phyloP scores from a whole-genome alignment of 306 rosid genomes.

The Gastrolobium villosum region DNA sequence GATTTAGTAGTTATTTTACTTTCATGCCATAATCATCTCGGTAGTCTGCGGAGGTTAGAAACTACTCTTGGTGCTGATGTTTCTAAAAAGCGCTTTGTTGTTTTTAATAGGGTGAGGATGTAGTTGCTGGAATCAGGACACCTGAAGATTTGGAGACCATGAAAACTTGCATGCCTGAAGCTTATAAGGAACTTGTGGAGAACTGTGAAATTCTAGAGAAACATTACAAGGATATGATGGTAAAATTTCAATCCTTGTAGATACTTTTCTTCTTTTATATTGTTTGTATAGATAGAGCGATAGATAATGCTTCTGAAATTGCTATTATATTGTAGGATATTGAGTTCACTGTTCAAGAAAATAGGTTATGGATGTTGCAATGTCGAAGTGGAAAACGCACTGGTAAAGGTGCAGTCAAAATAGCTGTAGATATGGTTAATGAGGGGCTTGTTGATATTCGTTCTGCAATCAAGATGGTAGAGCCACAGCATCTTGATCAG shows the following conservation, averaged over 20 bases:
- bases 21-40: conserved; percentile 32
- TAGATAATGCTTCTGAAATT: conserved; percentile 27
- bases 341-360: conserved; percentile 98
- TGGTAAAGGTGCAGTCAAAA: conserved; percentile 92
- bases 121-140: conserved; percentile 97
- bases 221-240: conserved; percentile 99
- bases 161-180: conserved; percentile 91
- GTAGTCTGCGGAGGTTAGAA: not conserved
- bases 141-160: conserved; percentile 86
- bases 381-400: conserved; percentile 94
- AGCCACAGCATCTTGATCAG: conserved; percentile 95
- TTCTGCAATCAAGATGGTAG: conserved; percentile 89
- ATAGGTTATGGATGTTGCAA: conserved; percentile 98
- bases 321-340: conserved; percentile 69
- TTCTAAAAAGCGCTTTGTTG: conserved; percentile 40
- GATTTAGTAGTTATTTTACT: conserved; percentile 40
- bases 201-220: conserved; percentile 90
- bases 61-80: conserved; percentile 24
- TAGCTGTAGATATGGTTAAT: conserved; percentile 90
- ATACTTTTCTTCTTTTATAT: not conserved
- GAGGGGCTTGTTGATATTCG: conserved; percentile 84
- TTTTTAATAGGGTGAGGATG: conserved; percentile 90
- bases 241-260: conserved; percentile 39
- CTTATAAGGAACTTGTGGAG: conserved; percentile 89
- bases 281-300: not conserved